Conservation (phyloP, 768 basidiomycete genomes). For the Rhodotorula babjevae region DNA sequence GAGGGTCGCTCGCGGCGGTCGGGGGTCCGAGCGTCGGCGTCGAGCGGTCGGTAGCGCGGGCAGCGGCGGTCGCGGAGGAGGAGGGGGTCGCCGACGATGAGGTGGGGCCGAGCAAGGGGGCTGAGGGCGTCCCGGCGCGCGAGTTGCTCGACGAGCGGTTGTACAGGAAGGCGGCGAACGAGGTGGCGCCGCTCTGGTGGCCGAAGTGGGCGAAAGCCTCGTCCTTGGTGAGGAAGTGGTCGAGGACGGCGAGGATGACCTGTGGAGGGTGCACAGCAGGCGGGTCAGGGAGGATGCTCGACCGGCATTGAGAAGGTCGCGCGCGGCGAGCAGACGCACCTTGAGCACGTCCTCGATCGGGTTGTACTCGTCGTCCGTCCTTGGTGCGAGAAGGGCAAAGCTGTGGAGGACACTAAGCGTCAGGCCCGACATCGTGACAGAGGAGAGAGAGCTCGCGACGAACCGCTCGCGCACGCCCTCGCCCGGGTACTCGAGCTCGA, state of each 20-base stretch:
- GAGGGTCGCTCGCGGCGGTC: not conserved
- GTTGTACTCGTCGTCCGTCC: conserved; percentile 39
- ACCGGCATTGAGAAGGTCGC: not conserved
- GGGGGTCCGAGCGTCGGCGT: too few relatives aligned
- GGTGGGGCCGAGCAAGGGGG: not conserved
- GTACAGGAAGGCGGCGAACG: conserved; percentile 33
- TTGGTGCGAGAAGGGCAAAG: conserved; percentile 21
- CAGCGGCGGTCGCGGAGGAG: conserved; percentile 1
- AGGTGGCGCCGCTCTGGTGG: conserved; percentile 24
- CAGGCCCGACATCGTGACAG: not conserved
- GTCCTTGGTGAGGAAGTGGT: conserved; percentile 39
- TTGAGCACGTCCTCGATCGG: conserved; percentile 40
- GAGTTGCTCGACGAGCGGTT: conserved; percentile 18
- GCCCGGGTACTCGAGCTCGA: conserved; percentile 39
- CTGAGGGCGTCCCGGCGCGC: conserved; percentile 17
- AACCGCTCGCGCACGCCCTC: conserved; percentile 26
- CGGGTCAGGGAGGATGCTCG: not conserved
- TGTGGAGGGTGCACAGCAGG: not conserved
- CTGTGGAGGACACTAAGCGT: not conserved
- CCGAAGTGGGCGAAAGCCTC: conserved; percentile 37
- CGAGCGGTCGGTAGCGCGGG: not conserved
- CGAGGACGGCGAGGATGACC: conserved; percentile 35
- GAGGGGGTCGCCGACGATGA: not conserved
- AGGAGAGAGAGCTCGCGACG: not conserved
- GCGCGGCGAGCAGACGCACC: not conserved